Conservation (phyloP, 306 rosid genomes). For the Malus fusca region DNA sequence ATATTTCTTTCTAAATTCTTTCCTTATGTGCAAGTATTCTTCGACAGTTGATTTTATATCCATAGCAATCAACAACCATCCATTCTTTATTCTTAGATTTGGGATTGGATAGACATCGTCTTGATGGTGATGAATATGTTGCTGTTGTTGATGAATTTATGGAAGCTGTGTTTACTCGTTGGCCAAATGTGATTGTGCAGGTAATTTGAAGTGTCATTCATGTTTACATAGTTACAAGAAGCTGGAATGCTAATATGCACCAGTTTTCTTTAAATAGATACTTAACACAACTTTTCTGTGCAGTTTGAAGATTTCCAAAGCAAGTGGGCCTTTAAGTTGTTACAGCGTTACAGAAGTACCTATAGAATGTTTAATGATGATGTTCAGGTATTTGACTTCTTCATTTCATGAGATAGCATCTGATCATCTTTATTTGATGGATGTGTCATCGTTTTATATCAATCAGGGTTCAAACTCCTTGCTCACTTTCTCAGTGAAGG, state of each 20-base stretch:
- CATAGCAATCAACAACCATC: neutral
- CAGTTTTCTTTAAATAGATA: neutral
- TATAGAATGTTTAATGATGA: constrained; percentile 99
- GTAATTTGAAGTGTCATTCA: constrained; percentile 29
- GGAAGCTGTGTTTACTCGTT: constrained; percentile 96
- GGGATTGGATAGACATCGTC: constrained; percentile 85
- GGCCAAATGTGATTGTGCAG: constrained; percentile 99
- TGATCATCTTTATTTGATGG: neutral
- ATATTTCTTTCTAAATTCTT: neutral
- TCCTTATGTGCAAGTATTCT: neutral
- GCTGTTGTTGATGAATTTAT: constrained; percentile 90
- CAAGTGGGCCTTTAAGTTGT: constrained; percentile 98
- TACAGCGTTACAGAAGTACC: constrained; percentile 82
- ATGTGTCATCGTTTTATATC: neutral
- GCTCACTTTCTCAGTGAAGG: neutral
- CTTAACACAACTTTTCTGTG: constrained; percentile 12
- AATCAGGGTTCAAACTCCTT: neutral
- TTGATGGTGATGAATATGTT: constrained; percentile 88
- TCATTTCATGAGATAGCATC: neutral
- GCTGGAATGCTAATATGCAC: neutral
- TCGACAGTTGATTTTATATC: neutral
- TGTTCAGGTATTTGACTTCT: constrained; percentile 64
- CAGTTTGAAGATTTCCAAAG: constrained; percentile 99
- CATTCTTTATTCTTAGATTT: constrained; percentile 46
- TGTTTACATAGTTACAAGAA: neutral